Base-by-base conservation (phyloP, 2,329 filamentous ascomycete genomes). In the Fusarium floridanum region DNA sequence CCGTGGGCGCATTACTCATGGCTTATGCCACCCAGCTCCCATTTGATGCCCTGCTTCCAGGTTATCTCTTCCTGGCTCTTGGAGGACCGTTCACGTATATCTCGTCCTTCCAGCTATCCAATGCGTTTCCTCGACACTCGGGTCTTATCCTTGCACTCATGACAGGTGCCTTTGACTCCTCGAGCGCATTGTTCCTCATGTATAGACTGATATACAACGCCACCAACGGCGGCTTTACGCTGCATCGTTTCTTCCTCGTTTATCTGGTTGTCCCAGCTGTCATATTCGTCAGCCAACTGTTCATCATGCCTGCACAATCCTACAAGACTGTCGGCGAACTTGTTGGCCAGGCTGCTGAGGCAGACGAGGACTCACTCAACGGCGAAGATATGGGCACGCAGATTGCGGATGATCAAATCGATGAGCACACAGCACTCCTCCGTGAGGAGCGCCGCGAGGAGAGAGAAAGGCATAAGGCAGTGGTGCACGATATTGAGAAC, bases 271-370 rank as follows among this genome's bases (percentile, higher is more conserved):
- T 97, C 1, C 94, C 94, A 0, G 80, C 86, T 4, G 85, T 91
- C 64, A 94, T 97, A 63, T 78, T 92, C 16, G 64, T 91, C 32
- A 86, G 90, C 20, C 93, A 97, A 82, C 78, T 96, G 29, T 88
- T 91, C 45, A 78, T 96, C 74, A 92, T 97, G 87, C 94, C 94
- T 0, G 85, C 85, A 17, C 90, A 92, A 73, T 95, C 92, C 2
- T 97, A 97, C 86, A 95, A 97, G 83, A 96, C 93, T 0, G 90
- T 95, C 1, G 94, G 94, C 55, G 95, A 98, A 82, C 88, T 98
- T 43, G 91, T 97, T 7, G 89, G 91, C 66, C 89, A 94, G 79
- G 92, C 91, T 17, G 92, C 95, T 75, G 86, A 88, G 45, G 81
- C 85, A 24, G 78, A 82, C 70, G 78, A 80, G 10, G 79, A 80